A percentile compares a stretch with the other conserved stretches of the same genome.
These are phyloP conservation scores for Chaetomium sp. DNA, from an alignment of 2,329 filamentous ascomycete genomes.

Conservation along the genomic window DNA sequence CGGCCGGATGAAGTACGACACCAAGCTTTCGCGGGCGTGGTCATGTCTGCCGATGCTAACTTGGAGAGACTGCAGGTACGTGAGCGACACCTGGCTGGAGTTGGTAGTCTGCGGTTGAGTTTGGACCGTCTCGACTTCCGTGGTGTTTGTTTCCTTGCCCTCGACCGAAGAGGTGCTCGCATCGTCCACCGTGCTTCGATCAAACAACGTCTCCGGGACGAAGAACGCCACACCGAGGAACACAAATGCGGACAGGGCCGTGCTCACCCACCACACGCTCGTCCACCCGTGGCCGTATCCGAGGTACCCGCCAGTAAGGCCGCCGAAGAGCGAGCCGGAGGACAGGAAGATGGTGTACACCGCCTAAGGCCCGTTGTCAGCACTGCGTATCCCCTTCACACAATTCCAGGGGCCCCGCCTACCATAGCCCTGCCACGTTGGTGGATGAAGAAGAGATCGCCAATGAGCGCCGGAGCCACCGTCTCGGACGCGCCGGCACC, in stretches of 20 bases:
- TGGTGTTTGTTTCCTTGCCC: neutral
- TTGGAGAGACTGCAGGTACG: conserved; percentile 1
- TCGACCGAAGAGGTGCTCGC: neutral
- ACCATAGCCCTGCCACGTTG: conserved; percentile 21
- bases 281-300: conserved; percentile 16
- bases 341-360: conserved; percentile 18
- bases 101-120: neutral
- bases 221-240: conserved; percentile 9
- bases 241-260: conserved; percentile 4
- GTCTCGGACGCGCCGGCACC: conserved; percentile 12
- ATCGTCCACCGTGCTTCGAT: neutral
- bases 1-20: conserved; percentile 5
- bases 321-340: conserved; percentile 10
- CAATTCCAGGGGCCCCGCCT: neutral
- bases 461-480: conserved; percentile 13
- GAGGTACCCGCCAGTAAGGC: conserved; percentile 9
- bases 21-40: neutral
- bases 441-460: conserved; percentile 16
- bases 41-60: neutral
- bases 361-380: conserved; percentile 1
- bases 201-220: conserved; percentile 15
- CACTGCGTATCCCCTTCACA: too few species aligned
- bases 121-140: conserved; percentile 9
- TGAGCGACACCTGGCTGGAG: neutral
- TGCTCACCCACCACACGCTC: conserved; percentile 18